Evolutionary conservation across 2,329 filamentous ascomycete species (phyloP), one percentile per base, ranked within the genome.

Genomic region (Fusarium hostae): DNA sequence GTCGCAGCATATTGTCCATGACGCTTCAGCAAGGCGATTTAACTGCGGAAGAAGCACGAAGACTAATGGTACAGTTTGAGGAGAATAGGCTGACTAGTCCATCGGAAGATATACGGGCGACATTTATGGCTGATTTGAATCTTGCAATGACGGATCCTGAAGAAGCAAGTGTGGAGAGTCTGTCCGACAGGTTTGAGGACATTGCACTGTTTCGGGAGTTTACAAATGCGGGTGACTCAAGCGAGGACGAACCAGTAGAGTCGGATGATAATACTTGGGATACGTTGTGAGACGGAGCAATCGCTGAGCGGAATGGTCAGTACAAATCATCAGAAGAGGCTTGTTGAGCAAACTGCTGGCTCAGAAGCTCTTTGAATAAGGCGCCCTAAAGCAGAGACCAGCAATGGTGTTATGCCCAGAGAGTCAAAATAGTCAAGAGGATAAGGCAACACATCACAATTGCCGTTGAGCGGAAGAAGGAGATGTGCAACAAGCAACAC

Each of bases 41-140:
- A 43, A 67, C 79, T 7, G 18, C 65, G 18, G 40, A 43, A 12
- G 62, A 66, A 51, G 80, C 81, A 0, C 74, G 76, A n/a, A 63
- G 61, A 6, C 76, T 83, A 28, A 71, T 82, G 52, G 51, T 64
- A 7, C 71, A 79, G 9, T 72, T 83, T 11, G 76, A 76, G 26
- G 72, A 75, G 16, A 71, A 73, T 4, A 74, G 73, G 5, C 60
- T 76, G 15, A 66, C 63, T 5, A 44, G 61, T 3, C 59, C 73
- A 6, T 59, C 73, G 9, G 76, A 72, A 0, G 69, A 75, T 5
- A 77, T 82, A 12, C 72, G 79, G 3, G 81, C 78, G 7, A 79
- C 79, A 0, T 81, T 84, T 59, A 81, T 82, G 79, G 72, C 76
- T 6, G 81, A 84, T 56, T 68, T 82, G 50, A 75, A 79, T 20